Base-by-base conservation (phyloP, 108 stramenopile genomes). In the Bacterosira constricta region DNA sequence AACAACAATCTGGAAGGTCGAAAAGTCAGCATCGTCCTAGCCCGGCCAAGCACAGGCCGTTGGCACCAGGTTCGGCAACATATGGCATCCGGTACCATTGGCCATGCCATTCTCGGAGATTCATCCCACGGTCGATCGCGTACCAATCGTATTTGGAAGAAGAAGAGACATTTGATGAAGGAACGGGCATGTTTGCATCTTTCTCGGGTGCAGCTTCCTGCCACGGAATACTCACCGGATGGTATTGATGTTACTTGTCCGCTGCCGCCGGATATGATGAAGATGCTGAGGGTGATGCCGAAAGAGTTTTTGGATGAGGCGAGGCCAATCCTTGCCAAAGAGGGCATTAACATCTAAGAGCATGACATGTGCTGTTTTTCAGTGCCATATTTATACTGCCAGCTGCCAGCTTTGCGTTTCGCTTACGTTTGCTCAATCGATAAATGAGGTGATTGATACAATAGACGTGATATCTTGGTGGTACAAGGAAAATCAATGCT, bases 1-100 rank as follows among this genome's bases (percentile, higher is more conserved):
- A 6, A 39, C 18, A 38, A 67, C 27, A 60, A 63, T 30, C 27
- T 71, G 10, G 81, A 77, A 59, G 81, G 81, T 13, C 59, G 73
- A 38, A 80, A 62, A 27, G 59, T 69, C 25, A 44, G 52, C 11
- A 66, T 82, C 11, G 66, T 82, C 5, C 21, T 78, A 9, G 81
- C 81, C 0, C 66, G 81, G 21, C 83, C 83, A 18, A 26, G 44
- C 8, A 76, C 79, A 5, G 83, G 83, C 25, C 31, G 79, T 20
- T 87, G 79, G 60, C 89, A 90, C 64, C 89, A 90, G 61, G 77
- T 90, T 21, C 69, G 89, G 12, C 85, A 83, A 37, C 89, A 90
- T 54, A 41, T 84, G 0, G 55, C 77, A 12, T 68, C 79, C 5
- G 68, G 52, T 7, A 47, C 56, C 1, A 80, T 90, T 11, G 82